A percentile compares a stretch with the other conserved stretches of the same genome.
Conservation (phyloP, 1,139 yeast genomes). For the Arxiozyma heterogenica region DNA sequence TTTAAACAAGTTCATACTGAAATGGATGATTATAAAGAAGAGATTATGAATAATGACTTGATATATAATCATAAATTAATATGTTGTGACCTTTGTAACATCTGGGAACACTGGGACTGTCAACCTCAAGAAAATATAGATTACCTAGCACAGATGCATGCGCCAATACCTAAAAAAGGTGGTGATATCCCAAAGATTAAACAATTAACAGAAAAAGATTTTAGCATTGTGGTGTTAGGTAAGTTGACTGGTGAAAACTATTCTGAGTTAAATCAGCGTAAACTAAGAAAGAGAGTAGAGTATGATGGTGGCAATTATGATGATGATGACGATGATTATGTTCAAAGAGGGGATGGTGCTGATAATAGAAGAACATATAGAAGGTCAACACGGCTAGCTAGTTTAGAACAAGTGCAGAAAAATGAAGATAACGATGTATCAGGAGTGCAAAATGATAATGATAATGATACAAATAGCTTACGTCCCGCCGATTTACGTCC, state of each 20-base stretch:
- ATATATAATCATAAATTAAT: slow-evolving; percentile 16
- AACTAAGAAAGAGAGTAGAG: slow-evolving; percentile 8
- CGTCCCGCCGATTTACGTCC: slow-evolving; percentile 21
- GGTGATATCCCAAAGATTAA: slow-evolving; percentile 2
- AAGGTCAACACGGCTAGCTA: slow-evolving; percentile 23
- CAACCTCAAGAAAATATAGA: slow-evolving; percentile 13
- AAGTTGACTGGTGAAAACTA: neutral
- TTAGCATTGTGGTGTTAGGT: slow-evolving; percentile 16
- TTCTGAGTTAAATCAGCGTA: neutral
- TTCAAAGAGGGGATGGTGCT: neutral
- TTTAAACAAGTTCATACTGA: slow-evolving; percentile 10
- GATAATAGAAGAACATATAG: slow-evolving; percentile 6
- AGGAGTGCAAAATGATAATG: neutral
- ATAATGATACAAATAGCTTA: neutral
- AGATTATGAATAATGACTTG: neutral
- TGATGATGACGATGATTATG: neutral
- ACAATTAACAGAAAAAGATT: slow-evolving; percentile 14
- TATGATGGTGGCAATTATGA: neutral
- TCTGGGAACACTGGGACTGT: slow-evolving; percentile 31
- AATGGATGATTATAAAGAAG: slow-evolving; percentile 27
- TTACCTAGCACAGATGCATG: slow-evolving; percentile 9
- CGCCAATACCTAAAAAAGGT: slow-evolving; percentile 7
- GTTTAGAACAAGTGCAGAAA: slow-evolving; percentile 12
- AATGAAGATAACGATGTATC: slow-evolving; percentile 5
- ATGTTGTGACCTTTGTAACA: slow-evolving; percentile 28